Conservation (phyloP, 129 eudicot genomes). For the Kitagawia praeruptora region DNA sequence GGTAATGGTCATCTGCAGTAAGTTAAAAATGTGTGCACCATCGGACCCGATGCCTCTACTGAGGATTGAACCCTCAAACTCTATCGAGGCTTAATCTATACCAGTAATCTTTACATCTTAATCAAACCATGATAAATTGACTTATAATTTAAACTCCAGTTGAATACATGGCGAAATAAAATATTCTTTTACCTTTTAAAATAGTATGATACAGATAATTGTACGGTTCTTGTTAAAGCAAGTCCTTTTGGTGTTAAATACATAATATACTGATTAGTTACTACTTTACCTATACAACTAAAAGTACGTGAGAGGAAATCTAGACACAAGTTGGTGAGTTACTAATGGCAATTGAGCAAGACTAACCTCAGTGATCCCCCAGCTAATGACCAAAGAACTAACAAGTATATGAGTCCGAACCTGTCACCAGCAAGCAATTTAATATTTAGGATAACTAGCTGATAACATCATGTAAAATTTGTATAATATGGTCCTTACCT, state of each 20-base stretch:
- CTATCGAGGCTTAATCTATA: not conserved
- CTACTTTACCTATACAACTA: not conserved
- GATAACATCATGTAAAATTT: not conserved
- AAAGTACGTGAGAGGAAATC: not conserved
- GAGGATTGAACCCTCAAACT: not conserved
- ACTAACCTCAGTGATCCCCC: slow-evolving; percentile 83
- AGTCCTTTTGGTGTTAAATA: not conserved
- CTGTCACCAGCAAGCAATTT: slow-evolving; percentile 32
- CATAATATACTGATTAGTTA: not conserved
- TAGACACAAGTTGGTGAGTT: not conserved
- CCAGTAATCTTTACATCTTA: not conserved
- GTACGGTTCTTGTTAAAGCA: not conserved
- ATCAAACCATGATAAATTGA: not conserved
- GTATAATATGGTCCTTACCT: slow-evolving; percentile 24
- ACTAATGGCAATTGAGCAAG: not conserved
- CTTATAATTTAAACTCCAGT: not conserved
- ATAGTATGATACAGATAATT: not conserved
- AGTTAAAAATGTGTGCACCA: not conserved
- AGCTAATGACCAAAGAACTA: slow-evolving; percentile 76
- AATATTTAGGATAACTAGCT: not conserved
- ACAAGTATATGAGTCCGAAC: slow-evolving; percentile 62
- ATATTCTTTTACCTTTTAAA: not conserved
- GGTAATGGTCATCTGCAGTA: not conserved
- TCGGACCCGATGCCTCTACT: not conserved
- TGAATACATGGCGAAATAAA: not conserved